Conservation (phyloP, 1,284 basidiomycete species). For the Cryptococcus deneoformans region DNA sequence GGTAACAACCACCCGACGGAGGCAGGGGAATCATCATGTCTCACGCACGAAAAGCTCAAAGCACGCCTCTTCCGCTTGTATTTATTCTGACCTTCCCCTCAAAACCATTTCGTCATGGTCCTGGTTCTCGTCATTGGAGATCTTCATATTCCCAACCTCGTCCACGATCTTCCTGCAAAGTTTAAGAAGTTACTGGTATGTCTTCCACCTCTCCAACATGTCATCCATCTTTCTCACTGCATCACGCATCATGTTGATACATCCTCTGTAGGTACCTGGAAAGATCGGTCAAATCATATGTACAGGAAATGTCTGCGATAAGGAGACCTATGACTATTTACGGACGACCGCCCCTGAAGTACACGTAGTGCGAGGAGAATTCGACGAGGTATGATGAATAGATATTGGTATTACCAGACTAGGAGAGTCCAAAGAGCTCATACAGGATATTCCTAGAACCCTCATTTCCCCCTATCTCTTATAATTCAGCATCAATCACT, state of each 20-base stretch:
- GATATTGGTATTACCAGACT: background rate
- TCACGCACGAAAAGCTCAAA: too few species aligned
- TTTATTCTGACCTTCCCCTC: too few species aligned
- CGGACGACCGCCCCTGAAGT: conserved; percentile 95
- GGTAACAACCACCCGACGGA: too few species aligned
- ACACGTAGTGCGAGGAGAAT: conserved; percentile 89
- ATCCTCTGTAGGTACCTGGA: conserved; percentile 61
- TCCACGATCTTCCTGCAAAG: conserved; percentile 88
- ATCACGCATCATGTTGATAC: background rate
- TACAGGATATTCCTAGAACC: conserved; percentile 21
- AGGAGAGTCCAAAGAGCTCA: background rate
- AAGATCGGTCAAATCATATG: conserved; percentile 99
- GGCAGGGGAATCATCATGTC: too few species aligned
- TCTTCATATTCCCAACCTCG: conserved; percentile 82
- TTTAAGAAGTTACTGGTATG: conserved; percentile 88
- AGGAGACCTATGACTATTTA: conserved; percentile 97
- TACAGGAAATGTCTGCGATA: conserved; percentile 96
- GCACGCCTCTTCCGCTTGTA: too few species aligned
- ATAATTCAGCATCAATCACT: conserved; percentile 75
- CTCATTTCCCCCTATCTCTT: conserved; percentile 73
- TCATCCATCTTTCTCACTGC: background rate
- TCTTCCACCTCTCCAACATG: background rate
- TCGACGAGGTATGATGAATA: conserved; percentile 71
- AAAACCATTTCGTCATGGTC: conserved; percentile 55
- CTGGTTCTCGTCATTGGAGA: conserved; percentile 93